Conservation (phyloP, 1,284 basidiomycete species). For the Pascua sp. region DNA sequence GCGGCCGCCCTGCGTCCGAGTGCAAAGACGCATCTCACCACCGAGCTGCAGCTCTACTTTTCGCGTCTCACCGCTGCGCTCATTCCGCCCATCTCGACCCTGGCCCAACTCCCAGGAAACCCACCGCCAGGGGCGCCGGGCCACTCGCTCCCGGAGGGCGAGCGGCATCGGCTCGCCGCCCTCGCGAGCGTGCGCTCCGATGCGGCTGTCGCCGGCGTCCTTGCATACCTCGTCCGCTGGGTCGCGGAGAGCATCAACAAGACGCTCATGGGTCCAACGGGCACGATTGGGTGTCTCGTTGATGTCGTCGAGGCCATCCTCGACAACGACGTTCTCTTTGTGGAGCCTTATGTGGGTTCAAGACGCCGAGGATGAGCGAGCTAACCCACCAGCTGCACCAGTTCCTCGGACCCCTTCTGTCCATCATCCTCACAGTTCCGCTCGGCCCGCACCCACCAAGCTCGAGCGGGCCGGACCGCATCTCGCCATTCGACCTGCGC, state of each 20-base stretch:
- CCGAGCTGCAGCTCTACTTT: conserved; percentile 94
- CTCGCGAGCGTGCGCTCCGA: conserved; percentile 84
- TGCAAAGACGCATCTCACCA: conserved; percentile 88
- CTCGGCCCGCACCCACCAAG: conserved; percentile 52
- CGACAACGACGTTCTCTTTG: conserved; percentile 81
- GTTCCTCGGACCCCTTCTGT: conserved; percentile 87
- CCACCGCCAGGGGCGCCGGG: conserved; percentile 14
- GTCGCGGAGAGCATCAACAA: conserved; percentile 80
- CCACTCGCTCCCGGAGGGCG: conserved; percentile 35
- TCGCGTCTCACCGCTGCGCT: conserved; percentile 83
- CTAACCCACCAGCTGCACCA: conserved; percentile 71
- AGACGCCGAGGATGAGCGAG: too few species aligned
- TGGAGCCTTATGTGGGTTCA: conserved; percentile 93
- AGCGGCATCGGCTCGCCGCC: conserved; percentile 73
- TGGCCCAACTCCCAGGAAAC: conserved; percentile 22
- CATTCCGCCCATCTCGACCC: conserved; percentile 59
- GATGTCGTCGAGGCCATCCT: conserved; percentile 77
- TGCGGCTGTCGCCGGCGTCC: conserved; percentile 86
- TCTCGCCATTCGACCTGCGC: conserved; percentile 57
- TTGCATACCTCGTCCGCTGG: conserved; percentile 95
- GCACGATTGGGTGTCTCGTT: conserved; percentile 70
- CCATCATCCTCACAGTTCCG: conserved; percentile 80
- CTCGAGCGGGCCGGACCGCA: conserved; percentile 22
- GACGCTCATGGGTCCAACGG: conserved; percentile 54
- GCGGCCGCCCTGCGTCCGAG: conserved; percentile 38